Conservation (phyloP, 768 basidiomycete species). For the Artomyces pyxidatus region DNA sequence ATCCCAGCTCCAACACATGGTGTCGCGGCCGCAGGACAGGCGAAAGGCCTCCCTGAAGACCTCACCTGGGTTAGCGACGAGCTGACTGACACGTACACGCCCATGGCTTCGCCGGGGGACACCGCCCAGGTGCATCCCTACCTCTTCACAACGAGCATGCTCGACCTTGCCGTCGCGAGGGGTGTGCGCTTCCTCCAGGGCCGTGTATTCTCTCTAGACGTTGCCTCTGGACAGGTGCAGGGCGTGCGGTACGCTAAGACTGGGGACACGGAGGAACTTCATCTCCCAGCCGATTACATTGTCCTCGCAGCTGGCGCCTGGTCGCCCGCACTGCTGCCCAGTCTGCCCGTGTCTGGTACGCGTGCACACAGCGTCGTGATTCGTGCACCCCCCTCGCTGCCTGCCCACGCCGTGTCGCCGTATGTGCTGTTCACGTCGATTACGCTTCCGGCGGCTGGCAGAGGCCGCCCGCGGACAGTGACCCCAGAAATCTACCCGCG, state of each 20-base stretch:
- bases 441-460: slow-evolving; percentile 22
- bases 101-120: slow-evolving; percentile 46
- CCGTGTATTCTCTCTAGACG: slow-evolving; percentile 38
- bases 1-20: slow-evolving; percentile 20
- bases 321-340: slow-evolving; percentile 54
- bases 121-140: slow-evolving; percentile 78
- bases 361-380: slow-evolving; percentile 72
- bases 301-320: slow-evolving; percentile 83
- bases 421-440: slow-evolving; percentile 85
- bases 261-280: slow-evolving; percentile 19
- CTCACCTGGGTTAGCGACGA: slow-evolving; percentile 30
- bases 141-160: slow-evolving; percentile 65
- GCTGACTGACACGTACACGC: slow-evolving; percentile 53
- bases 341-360: slow-evolving; percentile 50
- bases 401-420: slow-evolving; percentile 45
- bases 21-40: slow-evolving; percentile 1
- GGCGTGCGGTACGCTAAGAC: slow-evolving; percentile 36
- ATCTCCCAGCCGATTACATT: slow-evolving; percentile 57
- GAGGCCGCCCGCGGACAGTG: slow-evolving; percentile 14
- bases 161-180: slow-evolving; percentile 48
- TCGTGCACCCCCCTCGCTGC: slow-evolving; percentile 36
- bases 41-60: slow-evolving; percentile 24
- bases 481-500: slow-evolving; percentile 70
- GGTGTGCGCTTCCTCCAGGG: slow-evolving; percentile 44
- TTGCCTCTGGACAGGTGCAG: slow-evolving; percentile 33